Percentiles rank a stretch among this genome's conserved stretches.
These are phyloP conservation scores for Fusarium anthophilum DNA, from an alignment of 2,329 filamentous ascomycete genomes.

Conservation along the genomic window DNA sequence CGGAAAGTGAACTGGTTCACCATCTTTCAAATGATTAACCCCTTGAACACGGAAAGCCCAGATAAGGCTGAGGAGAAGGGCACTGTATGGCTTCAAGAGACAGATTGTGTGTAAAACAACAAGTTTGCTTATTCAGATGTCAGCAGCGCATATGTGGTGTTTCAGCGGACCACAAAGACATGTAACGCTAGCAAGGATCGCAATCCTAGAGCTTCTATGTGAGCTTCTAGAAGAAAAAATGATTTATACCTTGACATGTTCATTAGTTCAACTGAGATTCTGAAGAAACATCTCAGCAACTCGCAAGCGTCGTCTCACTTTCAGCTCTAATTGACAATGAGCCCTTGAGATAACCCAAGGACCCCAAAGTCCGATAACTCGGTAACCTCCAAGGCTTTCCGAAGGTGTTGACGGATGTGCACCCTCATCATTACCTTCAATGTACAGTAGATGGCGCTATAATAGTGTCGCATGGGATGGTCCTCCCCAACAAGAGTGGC, in stretches of 20 bases:
- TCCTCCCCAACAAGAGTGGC: constrained; percentile 1
- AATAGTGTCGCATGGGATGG: background rate
- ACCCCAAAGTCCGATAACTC: background rate
- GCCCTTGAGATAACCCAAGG: background rate
- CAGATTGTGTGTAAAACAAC: background rate
- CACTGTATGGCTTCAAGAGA: background rate
- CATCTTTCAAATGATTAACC: constrained; percentile 19
- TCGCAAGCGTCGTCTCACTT: background rate
- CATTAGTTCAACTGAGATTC: constrained; percentile 5
- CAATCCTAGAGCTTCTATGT: constrained; percentile 21
- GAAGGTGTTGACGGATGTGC: background rate
- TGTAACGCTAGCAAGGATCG: constrained; percentile 36
- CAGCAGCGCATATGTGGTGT: background rate
- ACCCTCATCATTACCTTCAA: background rate
- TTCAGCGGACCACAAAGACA: constrained; percentile 2
- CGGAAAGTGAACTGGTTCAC: constrained; percentile 38
- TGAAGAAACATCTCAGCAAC: background rate
- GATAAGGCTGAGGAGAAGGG: background rate
- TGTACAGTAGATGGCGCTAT: background rate
- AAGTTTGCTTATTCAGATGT: constrained; percentile 15
- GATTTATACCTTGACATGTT: background rate
- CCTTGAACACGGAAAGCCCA: background rate
- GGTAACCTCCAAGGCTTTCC: background rate
- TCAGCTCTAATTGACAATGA: background rate
- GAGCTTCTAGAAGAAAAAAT: constrained; percentile 18